Evolutionary conservation across 805 yeast genomes (phyloP).

Genomic region (Jamesozyma hellenica): DNA sequence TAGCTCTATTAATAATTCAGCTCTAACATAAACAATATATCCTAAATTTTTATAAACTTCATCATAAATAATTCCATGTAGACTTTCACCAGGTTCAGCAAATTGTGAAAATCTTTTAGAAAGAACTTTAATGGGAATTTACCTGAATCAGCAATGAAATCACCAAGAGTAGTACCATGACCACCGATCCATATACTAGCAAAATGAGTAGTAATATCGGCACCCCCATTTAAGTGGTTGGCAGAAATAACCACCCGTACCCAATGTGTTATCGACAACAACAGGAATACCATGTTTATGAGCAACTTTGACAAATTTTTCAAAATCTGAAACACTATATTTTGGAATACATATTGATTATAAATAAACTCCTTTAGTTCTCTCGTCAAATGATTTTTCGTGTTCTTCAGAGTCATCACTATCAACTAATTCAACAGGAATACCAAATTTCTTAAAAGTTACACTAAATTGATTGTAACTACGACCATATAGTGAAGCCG

Average conservation of each 20-base stretch:
- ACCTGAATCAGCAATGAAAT: conserved; percentile 83
- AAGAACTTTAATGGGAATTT: conserved; percentile 80
- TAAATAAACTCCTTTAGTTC: conserved; percentile 80
- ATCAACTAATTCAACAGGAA: conserved; percentile 72
- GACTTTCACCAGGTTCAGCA: conserved; percentile 83
- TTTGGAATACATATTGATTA: conserved; percentile 92
- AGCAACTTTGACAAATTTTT: conserved; percentile 60
- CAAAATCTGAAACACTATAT: conserved; percentile 86
- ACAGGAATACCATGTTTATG: conserved; percentile 83
- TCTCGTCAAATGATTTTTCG: conserved; percentile 63
- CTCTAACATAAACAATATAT: conserved; percentile 68
- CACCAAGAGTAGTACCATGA: conserved; percentile 91
- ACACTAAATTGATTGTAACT: conserved; percentile 93
- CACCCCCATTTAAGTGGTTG: conserved; percentile 86
- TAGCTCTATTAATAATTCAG: conserved; percentile 79
- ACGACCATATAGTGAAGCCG: conserved; percentile 88
- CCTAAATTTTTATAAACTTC: conserved; percentile 77
- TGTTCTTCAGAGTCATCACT: conserved; percentile 70
- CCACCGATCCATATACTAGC: conserved; percentile 98
- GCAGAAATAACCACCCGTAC: conserved; percentile 87
- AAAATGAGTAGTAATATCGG: conserved; percentile 84
- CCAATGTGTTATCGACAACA: conserved; percentile 92
- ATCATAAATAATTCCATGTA: conserved; percentile 76
- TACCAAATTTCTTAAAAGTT: conserved; percentile 79
- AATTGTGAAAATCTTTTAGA: conserved; percentile 88